These are phyloP conservation scores for Sclerotiophoma versabilis DNA, from an alignment of 2,329 filamentous ascomycete genomes.

Conservation along the genomic window DNA sequence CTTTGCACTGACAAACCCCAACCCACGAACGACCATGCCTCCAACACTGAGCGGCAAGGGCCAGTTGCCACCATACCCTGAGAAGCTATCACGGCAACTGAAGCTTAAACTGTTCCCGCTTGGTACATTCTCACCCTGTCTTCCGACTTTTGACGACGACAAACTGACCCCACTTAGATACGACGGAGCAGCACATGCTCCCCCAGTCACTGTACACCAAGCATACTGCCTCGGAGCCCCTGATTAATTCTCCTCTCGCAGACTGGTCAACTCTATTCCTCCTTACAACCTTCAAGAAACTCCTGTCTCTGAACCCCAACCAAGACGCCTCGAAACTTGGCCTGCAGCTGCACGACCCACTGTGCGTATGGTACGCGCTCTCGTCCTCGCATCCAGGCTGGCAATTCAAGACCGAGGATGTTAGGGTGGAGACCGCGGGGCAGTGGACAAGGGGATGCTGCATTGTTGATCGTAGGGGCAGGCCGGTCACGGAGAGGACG, in stretches of 20 bases:
- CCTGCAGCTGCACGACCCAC: conserved; percentile 57
- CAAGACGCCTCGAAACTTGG: conserved; percentile 46
- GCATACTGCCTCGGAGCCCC: conserved; percentile 30
- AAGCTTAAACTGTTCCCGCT: conserved; percentile 58
- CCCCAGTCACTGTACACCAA: conserved; percentile 49
- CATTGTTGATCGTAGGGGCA: conserved; percentile 75
- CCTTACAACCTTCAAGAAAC: conserved; percentile 54
- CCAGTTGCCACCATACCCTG: conserved; percentile 50
- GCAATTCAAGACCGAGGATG: conserved; percentile 67
- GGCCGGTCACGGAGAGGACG: conserved; percentile 57
- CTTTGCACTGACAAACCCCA: conserved; percentile 59
- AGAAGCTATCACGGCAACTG: conserved; percentile 50
- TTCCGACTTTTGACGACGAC: not conserved
- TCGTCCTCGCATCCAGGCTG: conserved; percentile 32
- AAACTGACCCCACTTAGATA: conserved; percentile 43
- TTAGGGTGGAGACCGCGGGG: conserved; percentile 85
- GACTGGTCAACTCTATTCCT: conserved; percentile 57
- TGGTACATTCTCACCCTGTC: conserved; percentile 30
- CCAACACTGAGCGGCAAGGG: conserved; percentile 59
- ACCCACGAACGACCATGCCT: conserved; percentile 81
- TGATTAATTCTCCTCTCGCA: conserved; percentile 52
- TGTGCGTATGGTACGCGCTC: conserved; percentile 49
- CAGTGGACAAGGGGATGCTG: conserved; percentile 97
- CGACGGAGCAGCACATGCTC: conserved; percentile 54
- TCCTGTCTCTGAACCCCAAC: conserved; percentile 50